Percentiles rank a stretch among this genome's conserved stretches.
Conservation (phyloP, 2,329 filamentous ascomycete species). For the Beauveria sp. region DNA sequence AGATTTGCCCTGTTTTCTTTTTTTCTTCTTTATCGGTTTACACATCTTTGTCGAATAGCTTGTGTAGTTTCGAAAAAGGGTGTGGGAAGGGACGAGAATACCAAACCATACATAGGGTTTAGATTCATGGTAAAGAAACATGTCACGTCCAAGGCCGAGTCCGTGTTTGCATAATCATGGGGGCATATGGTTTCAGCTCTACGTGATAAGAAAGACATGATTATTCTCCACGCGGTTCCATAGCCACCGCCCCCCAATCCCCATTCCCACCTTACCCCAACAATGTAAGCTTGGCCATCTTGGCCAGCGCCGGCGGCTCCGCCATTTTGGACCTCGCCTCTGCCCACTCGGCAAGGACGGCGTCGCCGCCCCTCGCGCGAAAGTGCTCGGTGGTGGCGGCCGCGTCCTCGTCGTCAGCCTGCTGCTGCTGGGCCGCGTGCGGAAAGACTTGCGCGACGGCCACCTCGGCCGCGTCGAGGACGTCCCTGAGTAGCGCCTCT, state of each 20-base stretch:
- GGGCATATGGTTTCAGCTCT: neutral
- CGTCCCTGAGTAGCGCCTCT: conserved; percentile 64
- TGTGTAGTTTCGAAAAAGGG: too few relatives aligned
- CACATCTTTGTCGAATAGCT: too few relatives aligned
- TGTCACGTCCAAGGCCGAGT: too few relatives aligned
- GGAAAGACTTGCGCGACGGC: conserved; percentile 66
- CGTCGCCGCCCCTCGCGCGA: conserved; percentile 41
- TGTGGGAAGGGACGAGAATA: too few relatives aligned
- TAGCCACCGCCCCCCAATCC: too few relatives aligned
- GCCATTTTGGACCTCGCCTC: conserved; percentile 37
- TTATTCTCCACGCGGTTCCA: too few relatives aligned
- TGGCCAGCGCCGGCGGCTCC: conserved; percentile 41
- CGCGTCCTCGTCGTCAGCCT: conserved; percentile 17
- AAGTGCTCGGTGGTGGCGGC: conserved; percentile 14
- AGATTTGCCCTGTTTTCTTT: too few relatives aligned
- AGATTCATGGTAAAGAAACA: too few relatives aligned
- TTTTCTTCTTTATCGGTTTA: too few relatives aligned
- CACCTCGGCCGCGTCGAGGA: conserved; percentile 59
- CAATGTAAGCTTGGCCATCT: conserved; percentile 42
- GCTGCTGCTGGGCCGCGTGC: conserved; percentile 14
- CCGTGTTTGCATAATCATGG: neutral
- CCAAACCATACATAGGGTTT: too few relatives aligned
- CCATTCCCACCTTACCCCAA: conserved; percentile 32
- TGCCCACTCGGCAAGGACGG: conserved; percentile 44
- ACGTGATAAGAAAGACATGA: neutral